Evolutionary conservation across 768 basidiomycete species (phyloP), one percentile per base, ranked within the genome.

Genomic region (Fomitopsis pulvina): DNA sequence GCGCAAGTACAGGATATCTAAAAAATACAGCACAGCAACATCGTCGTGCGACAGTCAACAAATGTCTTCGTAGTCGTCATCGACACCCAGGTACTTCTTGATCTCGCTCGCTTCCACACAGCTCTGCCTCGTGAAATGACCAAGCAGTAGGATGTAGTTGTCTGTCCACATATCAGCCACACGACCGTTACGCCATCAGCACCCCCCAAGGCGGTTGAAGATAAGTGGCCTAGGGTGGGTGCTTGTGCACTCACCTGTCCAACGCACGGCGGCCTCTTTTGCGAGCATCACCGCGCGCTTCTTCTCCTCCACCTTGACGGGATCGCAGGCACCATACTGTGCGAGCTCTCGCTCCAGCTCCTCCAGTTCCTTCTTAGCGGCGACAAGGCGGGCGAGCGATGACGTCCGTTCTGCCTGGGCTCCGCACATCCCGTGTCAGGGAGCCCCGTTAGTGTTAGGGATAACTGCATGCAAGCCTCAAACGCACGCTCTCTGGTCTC

Each of bases 251-350:
- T 50, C 56, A 94, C 93, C 93, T 29, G 93, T 97, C 88, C 92
- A 93, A 12, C 90, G 81, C 21, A 84, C 63, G 11, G 85, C 79
- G 11, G 90, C 92, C 61, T 95, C 91, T 53, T 85, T 88, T 2
- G 87, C 90, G 12, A 93, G 72, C 45, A 78, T 74, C 9, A 81
- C 74, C 0, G 85, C 90, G 41, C 86, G 70, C 44, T 76, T 80
- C 63, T 83, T 86, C 62, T 85, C 81, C 60, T 92, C 86, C 20
- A 92, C 74, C 65, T 82, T 86, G 40, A 71, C 76, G 0, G 92
- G 92, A 66, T 96, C 90, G 48, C 87, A 92, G 16, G 86, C 82
- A 38, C 87, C 87, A 60, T 92, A 93, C 28, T 79, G 78, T 32
- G 71, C 72, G 2, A 93, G 77, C 62, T 96, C 93, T 2, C 70